phyloP scores from a whole-genome alignment of 2,329 filamentous ascomycete genomes.

The Hypoxylon sp. region DNA sequence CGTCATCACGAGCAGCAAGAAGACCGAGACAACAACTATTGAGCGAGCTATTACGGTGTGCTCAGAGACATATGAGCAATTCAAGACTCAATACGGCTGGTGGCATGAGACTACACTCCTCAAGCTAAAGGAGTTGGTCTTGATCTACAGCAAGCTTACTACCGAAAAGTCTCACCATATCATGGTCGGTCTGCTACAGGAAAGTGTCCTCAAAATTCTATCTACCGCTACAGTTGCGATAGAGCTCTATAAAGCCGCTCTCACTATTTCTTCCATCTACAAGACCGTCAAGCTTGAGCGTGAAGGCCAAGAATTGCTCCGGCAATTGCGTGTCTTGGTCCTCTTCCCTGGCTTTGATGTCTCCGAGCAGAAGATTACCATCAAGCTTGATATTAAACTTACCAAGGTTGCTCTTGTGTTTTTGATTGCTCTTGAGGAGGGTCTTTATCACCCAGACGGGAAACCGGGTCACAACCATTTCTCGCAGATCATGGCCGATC shows the following conservation, averaged over 20 bases:
- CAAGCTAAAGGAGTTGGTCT: constrained; percentile 60
- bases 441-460: constrained; percentile 54
- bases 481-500: constrained; percentile 60
- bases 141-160: constrained; percentile 58
- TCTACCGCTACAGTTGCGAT: constrained; percentile 57
- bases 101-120: constrained; percentile 63
- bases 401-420: constrained; percentile 61
- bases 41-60: constrained; percentile 58
- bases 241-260: constrained; percentile 65
- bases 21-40: constrained; percentile 55
- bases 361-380: constrained; percentile 51
- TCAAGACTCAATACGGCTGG: constrained; percentile 61
- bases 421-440: constrained; percentile 62
- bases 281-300: constrained; percentile 58
- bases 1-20: constrained; percentile 57
- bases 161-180: constrained; percentile 57
- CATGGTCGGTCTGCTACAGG: constrained; percentile 58
- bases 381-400: constrained; percentile 57
- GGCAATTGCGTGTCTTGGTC: constrained; percentile 65
- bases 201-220: constrained; percentile 60
- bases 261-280: constrained; percentile 63
- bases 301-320: constrained; percentile 60
- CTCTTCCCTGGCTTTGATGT: constrained; percentile 61
- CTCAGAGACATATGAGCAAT: constrained; percentile 60
- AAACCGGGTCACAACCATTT: constrained; percentile 53